Conservation (phyloP, 2,329 filamentous ascomycete genomes). For the Trichoderma arundinaceum region DNA sequence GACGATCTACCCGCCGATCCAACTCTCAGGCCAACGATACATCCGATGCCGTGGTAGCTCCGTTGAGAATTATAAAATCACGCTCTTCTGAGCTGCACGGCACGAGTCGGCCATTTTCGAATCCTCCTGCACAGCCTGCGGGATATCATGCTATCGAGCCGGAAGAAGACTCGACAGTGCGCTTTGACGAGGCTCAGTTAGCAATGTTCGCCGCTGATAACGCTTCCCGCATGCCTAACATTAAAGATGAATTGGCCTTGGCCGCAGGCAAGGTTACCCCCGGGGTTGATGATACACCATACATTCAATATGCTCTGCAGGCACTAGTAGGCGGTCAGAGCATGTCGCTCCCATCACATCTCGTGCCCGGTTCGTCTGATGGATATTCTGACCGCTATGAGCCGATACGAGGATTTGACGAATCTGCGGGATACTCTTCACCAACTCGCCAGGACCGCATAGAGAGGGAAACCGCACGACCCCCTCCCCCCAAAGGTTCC, state of each 20-base stretch:
- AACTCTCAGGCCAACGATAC: constrained; percentile 43
- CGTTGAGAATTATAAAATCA: constrained; percentile 43
- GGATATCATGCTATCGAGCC: constrained; percentile 27
- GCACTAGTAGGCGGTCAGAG: constrained; percentile 79
- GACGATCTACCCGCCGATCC: constrained; percentile 39
- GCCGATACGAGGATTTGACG: constrained; percentile 34
- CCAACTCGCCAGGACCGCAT: constrained; percentile 2
- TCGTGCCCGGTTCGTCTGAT: constrained; percentile 51
- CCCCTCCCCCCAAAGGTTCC: neutral
- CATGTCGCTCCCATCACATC: constrained; percentile 58
- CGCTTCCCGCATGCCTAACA: constrained; percentile 45
- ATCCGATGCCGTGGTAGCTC: constrained; percentile 39
- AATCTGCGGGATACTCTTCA: constrained; percentile 24
- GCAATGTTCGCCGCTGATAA: constrained; percentile 48
- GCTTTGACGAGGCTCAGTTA: constrained; percentile 49
- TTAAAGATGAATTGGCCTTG: constrained; percentile 59
- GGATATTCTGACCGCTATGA: constrained; percentile 43
- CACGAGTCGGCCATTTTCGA: constrained; percentile 47
- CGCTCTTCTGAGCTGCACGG: constrained; percentile 53
- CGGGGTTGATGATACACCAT: constrained; percentile 82
- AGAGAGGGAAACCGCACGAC: neutral
- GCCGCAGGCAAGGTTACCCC: constrained; percentile 68
- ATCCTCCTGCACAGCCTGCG: constrained; percentile 40
- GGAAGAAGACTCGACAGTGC: constrained; percentile 36
- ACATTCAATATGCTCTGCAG: constrained; percentile 88